Base-by-base conservation (phyloP, 352 stramenopile genomes). In the Globisporangium iwayamae region DNA sequence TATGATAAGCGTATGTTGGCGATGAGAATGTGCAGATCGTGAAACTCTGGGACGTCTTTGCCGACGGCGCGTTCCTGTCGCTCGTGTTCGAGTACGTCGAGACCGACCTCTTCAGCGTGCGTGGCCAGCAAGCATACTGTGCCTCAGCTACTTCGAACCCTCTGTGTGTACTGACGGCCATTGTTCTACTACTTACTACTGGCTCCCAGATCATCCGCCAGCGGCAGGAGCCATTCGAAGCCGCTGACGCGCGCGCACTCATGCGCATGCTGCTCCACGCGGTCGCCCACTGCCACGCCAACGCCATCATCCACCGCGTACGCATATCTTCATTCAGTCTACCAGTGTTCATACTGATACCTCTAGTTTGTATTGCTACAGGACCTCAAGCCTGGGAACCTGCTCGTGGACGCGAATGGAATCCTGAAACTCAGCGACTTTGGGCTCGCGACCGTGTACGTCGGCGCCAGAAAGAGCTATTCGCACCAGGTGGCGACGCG, bases 401-500 rank as follows among this genome's bases (percentile, higher is more conserved):
- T 91, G 32, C 69, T 94, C 32, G 47, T 91, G 30, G 76, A 71
- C 50, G 67, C 47, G 3, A 59, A 73, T 7, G 83, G 83, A 13
- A 71, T 85, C 36, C 73, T 94, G 39, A 94, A 93, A 73, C 69
- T 93, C 22, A 82, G 74, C 16, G 85, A 94, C 66, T 94, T 92
- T 67, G 83, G 85, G n/a, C 79, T 93, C 28, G 80, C 83, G 18
- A 90, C 80, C 0, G 82, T 91, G 18, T 90, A 85, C 57, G 57
- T 81, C 1, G 73, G 71, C 0, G 41, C 66, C 30, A 30, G 59
- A 22, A 75, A 65, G 25, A 72, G 70, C 20, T 89, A 90, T 48
- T 89, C 79, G 46, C 83, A 92, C 51, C 81, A 92, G 67, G 83
- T 91, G 34, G 81, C 81, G 20, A 92, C 85, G n/a, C 73, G 85